A percentile compares a stretch with the other conserved stretches of the same genome.
These are phyloP conservation scores for Rhododendron molle DNA, from an alignment of 148 eudicot genomes.

Conservation along the genomic window DNA sequence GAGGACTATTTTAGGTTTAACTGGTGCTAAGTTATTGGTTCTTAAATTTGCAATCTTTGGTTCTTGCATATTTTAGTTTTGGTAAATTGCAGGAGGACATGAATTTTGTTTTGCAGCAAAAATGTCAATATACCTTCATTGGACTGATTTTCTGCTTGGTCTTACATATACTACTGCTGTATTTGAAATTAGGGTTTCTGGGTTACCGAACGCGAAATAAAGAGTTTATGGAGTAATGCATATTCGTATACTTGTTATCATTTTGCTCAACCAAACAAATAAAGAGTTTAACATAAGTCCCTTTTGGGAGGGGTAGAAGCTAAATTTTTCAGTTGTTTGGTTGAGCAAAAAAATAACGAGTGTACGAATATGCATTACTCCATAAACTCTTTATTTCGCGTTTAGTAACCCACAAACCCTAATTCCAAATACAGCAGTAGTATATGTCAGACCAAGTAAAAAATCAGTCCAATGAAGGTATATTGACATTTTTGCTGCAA, in stretches of 20 bases:
- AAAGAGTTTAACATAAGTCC: too few species aligned
- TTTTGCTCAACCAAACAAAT: not conserved
- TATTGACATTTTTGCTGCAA: not conserved
- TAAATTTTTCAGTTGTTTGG: not conserved
- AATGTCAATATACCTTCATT: not conserved
- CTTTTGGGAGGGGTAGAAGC: too few species aligned
- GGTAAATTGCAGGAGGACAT: not conserved
- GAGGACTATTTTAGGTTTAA: not conserved
- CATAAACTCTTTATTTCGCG: not conserved
- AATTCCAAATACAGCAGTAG: not conserved
- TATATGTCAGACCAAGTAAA: not conserved
- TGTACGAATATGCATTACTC: not conserved
- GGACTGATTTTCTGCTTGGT: not conserved
- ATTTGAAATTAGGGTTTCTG: not conserved
- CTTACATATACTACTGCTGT: not conserved
- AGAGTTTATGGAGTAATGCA: not conserved
- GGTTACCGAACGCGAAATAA: not conserved
- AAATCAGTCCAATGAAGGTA: not conserved
- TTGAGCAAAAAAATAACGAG: not conserved
- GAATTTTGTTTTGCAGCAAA: not conserved
- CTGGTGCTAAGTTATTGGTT: not conserved
- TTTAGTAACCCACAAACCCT: not conserved
- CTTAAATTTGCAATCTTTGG: not conserved
- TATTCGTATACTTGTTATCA: not conserved
- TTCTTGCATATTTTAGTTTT: not conserved